These are phyloP conservation scores for Agrocybe praecox DNA, from an alignment of 768 basidiomycete species.

Conservation along the genomic window DNA sequence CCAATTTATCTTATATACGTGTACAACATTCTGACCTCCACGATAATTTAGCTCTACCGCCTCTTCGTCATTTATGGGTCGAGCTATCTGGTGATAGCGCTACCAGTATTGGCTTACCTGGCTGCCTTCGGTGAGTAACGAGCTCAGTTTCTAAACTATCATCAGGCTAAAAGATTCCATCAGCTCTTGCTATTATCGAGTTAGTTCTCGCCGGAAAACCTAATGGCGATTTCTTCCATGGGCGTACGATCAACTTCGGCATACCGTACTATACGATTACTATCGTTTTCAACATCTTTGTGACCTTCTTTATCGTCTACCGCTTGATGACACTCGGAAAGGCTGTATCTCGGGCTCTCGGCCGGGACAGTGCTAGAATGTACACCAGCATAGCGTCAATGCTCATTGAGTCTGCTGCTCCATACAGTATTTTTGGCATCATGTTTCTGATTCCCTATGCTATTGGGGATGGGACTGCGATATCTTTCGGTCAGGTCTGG, in stretches of 20 bases:
- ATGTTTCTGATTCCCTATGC: slow-evolving; percentile 42
- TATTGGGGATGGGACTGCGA: slow-evolving; percentile 29
- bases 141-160: no score
- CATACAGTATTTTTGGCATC: slow-evolving; percentile 39
- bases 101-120: slow-evolving; percentile 27
- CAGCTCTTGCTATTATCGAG: slow-evolving; percentile 42
- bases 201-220: slow-evolving; percentile 40
- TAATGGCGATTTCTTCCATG: slow-evolving; percentile 41
- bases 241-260: slow-evolving; percentile 38
- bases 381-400: slow-evolving; percentile 40
- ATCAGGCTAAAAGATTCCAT: neutral
- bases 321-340: slow-evolving; percentile 36
- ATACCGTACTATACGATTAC: slow-evolving; percentile 42
- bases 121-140: slow-evolving; percentile 27
- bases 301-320: slow-evolving; percentile 39
- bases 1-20: neutral
- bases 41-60: slow-evolving; percentile 27
- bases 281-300: slow-evolving; percentile 42
- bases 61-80: slow-evolving; percentile 31
- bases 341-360: slow-evolving; percentile 27
- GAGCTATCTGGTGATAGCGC: slow-evolving; percentile 22
- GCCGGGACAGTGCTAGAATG: slow-evolving; percentile 29
- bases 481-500: slow-evolving; percentile 42
- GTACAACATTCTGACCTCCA: neutral
- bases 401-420: slow-evolving; percentile 41